These are phyloP conservation scores for Pseudocercospora fuligena DNA, from an alignment of 2,329 filamentous ascomycete genomes.

Conservation along the genomic window DNA sequence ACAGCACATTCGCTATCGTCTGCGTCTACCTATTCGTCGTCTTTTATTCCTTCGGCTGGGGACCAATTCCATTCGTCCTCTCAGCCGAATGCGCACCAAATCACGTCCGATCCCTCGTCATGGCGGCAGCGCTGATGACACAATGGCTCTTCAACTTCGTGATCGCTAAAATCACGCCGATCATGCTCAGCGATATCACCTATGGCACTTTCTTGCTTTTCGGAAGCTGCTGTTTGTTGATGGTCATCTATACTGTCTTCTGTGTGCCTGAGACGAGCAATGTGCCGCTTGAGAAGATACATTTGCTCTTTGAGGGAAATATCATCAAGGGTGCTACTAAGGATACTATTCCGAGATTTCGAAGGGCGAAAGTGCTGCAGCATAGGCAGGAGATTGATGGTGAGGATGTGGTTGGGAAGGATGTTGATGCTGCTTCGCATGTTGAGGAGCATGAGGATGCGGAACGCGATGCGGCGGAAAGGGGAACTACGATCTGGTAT, in stretches of 20 bases:
- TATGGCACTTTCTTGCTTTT: conserved; percentile 50
- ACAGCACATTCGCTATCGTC: conserved; percentile 59
- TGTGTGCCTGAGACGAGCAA: conserved; percentile 52
- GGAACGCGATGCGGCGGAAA: conserved; percentile 14
- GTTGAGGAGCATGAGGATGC: conserved; percentile 19
- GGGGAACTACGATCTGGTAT: background rate
- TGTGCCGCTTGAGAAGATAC: conserved; percentile 49
- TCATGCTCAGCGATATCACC: conserved; percentile 50
- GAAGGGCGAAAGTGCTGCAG: conserved; percentile 45
- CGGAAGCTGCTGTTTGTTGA: conserved; percentile 47
- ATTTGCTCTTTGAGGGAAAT: conserved; percentile 48
- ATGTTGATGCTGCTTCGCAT: conserved; percentile 21
- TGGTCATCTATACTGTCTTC: conserved; percentile 49
- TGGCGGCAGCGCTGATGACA: conserved; percentile 52
- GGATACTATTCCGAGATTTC: conserved; percentile 45
- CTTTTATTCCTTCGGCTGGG: conserved; percentile 54
- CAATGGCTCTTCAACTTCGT: conserved; percentile 52
- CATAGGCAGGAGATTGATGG: conserved; percentile 39
- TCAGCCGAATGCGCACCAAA: conserved; percentile 43
- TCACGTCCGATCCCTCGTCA: conserved; percentile 47
- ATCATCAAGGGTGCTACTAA: conserved; percentile 47
- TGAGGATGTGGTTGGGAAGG: conserved; percentile 30
- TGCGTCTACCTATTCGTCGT: conserved; percentile 57
- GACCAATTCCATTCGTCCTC: conserved; percentile 52
- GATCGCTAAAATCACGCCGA: conserved; percentile 42